Evolutionary conservation across 106 monocot genomes (phyloP).

Genomic region (Apostasia ramifera): DNA sequence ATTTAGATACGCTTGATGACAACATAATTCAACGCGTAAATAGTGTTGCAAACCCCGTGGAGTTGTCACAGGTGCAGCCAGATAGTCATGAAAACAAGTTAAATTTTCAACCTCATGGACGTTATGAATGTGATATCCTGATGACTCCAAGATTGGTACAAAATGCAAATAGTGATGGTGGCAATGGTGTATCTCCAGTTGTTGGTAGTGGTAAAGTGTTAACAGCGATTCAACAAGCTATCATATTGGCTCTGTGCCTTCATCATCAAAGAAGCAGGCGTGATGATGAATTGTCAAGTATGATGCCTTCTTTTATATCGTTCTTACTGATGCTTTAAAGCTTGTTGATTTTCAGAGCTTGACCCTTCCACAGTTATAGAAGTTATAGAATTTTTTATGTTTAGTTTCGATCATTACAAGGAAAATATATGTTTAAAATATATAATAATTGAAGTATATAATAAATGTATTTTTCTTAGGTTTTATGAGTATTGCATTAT

Average conservation of each 20-base stretch:
- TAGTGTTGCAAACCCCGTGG: slow-evolving; percentile 7
- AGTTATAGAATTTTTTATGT: too few species aligned
- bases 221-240: slow-evolving; percentile 66
- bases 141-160: slow-evolving; percentile 66
- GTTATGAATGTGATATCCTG: slow-evolving; percentile 60
- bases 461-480: too few species aligned
- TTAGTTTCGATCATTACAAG: too few species aligned
- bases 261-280: slow-evolving; percentile 58
- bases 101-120: slow-evolving; percentile 10
- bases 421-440: too few species aligned
- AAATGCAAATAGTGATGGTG: slow-evolving; percentile 11
- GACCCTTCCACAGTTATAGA: too few species aligned
- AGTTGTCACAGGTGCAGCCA: slow-evolving; percentile 10
- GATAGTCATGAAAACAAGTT: slow-evolving; percentile 13
- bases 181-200: slow-evolving; percentile 18
- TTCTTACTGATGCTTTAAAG: too few species aligned
- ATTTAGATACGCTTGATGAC: slow-evolving; percentile 41
- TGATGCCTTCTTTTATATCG: background rate
- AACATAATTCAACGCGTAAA: slow-evolving; percentile 25
- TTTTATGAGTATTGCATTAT: too few species aligned
- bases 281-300: slow-evolving; percentile 94
- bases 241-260: slow-evolving; percentile 78
- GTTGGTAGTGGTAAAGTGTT: slow-evolving; percentile 16
- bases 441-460: too few species aligned
- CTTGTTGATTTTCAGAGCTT: too few species aligned